Percentiles rank a stretch among this genome's conserved stretches.
These are phyloP conservation scores for Aspergillus thermomutatus DNA, from an alignment of 2,329 filamentous ascomycete genomes.

Conservation along the genomic window DNA sequence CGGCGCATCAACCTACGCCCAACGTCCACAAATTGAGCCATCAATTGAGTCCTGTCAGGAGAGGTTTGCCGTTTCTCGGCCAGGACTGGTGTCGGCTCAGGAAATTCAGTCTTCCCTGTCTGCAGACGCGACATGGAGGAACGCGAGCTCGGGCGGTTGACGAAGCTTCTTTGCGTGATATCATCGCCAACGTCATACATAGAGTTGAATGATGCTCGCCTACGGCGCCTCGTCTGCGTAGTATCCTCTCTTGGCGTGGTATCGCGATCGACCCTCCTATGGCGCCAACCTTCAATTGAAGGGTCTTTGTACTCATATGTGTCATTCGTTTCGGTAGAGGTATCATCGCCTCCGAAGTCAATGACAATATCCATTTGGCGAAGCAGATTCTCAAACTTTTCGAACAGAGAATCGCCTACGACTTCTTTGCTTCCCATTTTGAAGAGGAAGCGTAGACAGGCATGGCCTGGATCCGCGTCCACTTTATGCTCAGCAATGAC, in stretches of 20 bases:
- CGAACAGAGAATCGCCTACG: conserved; percentile 58
- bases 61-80: conserved; percentile 15
- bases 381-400: conserved; percentile 68
- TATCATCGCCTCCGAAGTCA: conserved; percentile 53
- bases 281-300: conserved; percentile 22
- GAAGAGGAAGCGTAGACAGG: conserved; percentile 75
- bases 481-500: conserved; percentile 69
- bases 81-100: conserved; percentile 18
- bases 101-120: conserved; percentile 35
- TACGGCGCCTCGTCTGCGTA: conserved; percentile 29
- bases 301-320: conserved; percentile 20
- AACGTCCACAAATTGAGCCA: conserved; percentile 38
- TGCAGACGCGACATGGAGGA: conserved; percentile 43
- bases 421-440: conserved; percentile 64
- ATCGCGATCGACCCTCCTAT: conserved; percentile 15
- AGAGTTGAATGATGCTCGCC: conserved; percentile 56
- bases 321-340: conserved; percentile 29
- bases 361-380: conserved; percentile 68
- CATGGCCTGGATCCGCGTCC: conserved; percentile 69
- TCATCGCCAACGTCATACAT: conserved; percentile 52
- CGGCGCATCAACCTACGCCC: conserved; percentile 35
- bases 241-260: conserved; percentile 25
- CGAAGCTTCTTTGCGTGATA: conserved; percentile 42
- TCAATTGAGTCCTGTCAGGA: conserved; percentile 34
- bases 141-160: conserved; percentile 40